These are phyloP conservation scores for Alternaria incomplexa DNA, from an alignment of 2,329 filamentous ascomycete species.

Conservation along the genomic window DNA sequence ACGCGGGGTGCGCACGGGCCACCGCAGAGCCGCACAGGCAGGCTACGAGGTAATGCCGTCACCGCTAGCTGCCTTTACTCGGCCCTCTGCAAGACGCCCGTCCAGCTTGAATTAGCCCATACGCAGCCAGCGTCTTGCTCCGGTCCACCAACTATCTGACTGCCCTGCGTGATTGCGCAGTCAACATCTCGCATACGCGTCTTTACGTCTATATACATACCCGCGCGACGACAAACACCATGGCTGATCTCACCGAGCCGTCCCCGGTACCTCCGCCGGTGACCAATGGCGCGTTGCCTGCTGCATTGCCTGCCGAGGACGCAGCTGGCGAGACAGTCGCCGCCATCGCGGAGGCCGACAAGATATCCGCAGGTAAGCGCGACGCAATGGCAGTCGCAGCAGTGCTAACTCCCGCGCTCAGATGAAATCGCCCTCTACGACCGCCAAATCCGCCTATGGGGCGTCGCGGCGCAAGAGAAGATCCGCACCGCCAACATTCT, in stretches of 20 bases:
- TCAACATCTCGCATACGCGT: neutral
- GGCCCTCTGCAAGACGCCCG: neutral
- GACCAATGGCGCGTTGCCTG: slow-evolving; percentile 37
- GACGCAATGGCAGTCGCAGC: neutral
- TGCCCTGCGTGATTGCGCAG: neutral
- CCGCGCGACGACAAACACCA: slow-evolving; percentile 10
- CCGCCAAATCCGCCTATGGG: slow-evolving; percentile 96
- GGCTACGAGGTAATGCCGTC: slow-evolving; percentile 9
- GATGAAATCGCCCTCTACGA: slow-evolving; percentile 98
- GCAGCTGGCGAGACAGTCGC: slow-evolving; percentile 46
- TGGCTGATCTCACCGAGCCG: slow-evolving; percentile 25
- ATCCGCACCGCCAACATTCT: slow-evolving; percentile 90
- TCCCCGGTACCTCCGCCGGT: slow-evolving; percentile 9
- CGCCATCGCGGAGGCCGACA: slow-evolving; percentile 48
- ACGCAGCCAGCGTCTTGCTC: neutral
- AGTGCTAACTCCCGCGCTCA: slow-evolving; percentile 39
- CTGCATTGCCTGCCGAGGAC: slow-evolving; percentile 36
- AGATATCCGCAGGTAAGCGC: slow-evolving; percentile 50
- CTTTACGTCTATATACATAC: neutral
- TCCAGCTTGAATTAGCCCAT: neutral
- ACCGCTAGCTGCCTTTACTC: slow-evolving; percentile 6
- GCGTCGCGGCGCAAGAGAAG: slow-evolving; percentile 88
- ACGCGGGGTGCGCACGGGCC: neutral
- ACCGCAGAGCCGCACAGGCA: neutral
- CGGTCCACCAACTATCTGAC: neutral